These are phyloP conservation scores for Nakazawaea pomicola DNA, from an alignment of 805 yeast genomes.

Conservation along the genomic window DNA sequence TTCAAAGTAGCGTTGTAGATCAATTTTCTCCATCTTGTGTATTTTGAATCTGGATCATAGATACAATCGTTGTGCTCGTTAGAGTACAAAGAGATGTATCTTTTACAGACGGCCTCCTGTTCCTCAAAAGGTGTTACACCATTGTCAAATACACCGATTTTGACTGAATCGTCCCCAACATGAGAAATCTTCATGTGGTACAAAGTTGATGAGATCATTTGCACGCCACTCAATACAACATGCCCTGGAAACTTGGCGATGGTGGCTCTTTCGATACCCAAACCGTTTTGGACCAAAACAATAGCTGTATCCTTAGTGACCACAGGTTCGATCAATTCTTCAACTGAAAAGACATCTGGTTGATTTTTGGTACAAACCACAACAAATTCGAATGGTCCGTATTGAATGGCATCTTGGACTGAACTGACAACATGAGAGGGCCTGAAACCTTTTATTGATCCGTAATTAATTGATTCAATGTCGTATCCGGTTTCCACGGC, in stretches of 20 bases:
- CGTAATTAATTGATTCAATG: conserved; percentile 60
- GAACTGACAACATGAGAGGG: conserved; percentile 41
- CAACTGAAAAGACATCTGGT: conserved; percentile 55
- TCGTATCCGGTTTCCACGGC: conserved; percentile 50
- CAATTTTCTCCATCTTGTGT: conserved; percentile 41
- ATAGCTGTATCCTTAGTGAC: conserved; percentile 25
- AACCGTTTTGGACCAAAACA: conserved; percentile 36
- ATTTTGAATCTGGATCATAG: conserved; percentile 32
- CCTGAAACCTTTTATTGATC: conserved; percentile 45
- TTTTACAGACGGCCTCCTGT: conserved; percentile 26
- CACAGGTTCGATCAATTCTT: conserved; percentile 23
- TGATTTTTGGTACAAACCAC: conserved; percentile 59
- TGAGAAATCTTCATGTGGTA: conserved; percentile 28
- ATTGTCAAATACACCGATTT: conserved; percentile 33
- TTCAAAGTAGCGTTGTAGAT: conserved; percentile 44
- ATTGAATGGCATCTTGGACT: conserved; percentile 40
- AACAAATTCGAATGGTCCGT: conserved; percentile 46
- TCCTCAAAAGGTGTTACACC: conserved; percentile 19
- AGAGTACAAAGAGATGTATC: conserved; percentile 29
- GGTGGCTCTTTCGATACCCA: conserved; percentile 32
- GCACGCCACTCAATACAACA: conserved; percentile 33
- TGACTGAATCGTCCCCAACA: conserved; percentile 27
- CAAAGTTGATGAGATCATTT: conserved; percentile 30
- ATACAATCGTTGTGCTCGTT: conserved; percentile 24
- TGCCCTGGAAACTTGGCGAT: conserved; percentile 28